These are phyloP conservation scores for Gossypium stocksii DNA, from an alignment of 345 rosid species.

Conservation along the genomic window DNA sequence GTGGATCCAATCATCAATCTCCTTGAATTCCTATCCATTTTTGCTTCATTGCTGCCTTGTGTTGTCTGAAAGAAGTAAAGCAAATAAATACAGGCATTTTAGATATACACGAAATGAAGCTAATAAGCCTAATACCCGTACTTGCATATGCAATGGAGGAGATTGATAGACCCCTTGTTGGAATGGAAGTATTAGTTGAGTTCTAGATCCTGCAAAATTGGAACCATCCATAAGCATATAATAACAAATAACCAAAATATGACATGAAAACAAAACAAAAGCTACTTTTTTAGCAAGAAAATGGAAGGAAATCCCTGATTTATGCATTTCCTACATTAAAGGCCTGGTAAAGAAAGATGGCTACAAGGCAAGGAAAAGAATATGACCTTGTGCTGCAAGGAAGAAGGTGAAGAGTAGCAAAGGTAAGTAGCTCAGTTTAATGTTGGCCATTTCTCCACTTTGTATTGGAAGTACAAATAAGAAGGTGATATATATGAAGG, in stretches of 20 bases:
- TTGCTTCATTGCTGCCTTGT: conserved; percentile 25
- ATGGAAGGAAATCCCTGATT: no score
- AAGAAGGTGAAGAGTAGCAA: conserved; percentile 38
- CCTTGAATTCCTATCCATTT: conserved; percentile 36
- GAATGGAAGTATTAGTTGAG: conserved; percentile 28
- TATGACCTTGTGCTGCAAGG: conserved; percentile 39
- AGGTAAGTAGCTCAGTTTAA: conserved; percentile 31
- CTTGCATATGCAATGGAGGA: conserved; percentile 35
- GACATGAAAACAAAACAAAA: neutral
- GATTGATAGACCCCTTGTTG: conserved; percentile 22
- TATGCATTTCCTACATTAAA: neutral
- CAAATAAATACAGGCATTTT: neutral
- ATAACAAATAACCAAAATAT: neutral
- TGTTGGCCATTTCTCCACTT: conserved; percentile 29
- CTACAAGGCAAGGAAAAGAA: neutral
- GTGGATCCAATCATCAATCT: conserved; percentile 90
- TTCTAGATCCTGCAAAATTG: conserved; percentile 39
- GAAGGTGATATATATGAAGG: conserved; percentile 14
- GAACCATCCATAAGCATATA: neutral
- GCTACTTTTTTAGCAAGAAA: neutral
- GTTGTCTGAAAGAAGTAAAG: neutral
- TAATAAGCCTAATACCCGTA: conserved; percentile 13
- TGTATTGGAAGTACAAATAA: conserved; percentile 1
- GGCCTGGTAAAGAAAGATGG: neutral
- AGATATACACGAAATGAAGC: neutral